Conservation (phyloP, 148 eudicot genomes). For the Drosera capensis region DNA sequence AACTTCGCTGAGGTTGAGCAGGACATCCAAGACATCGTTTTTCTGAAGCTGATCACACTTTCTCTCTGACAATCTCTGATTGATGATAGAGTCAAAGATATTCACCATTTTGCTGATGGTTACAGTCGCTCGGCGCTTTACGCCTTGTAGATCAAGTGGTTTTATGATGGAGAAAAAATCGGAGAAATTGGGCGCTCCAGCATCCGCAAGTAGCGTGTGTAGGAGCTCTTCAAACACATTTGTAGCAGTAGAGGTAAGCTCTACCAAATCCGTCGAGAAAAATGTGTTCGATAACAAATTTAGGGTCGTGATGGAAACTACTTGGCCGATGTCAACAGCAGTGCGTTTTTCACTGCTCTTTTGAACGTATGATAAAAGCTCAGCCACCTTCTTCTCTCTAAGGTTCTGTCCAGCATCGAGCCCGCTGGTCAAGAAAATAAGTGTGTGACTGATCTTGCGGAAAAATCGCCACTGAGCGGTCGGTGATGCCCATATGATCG, state of each 20-base stretch:
- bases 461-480: background rate
- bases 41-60: background rate
- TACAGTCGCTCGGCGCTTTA: constrained; percentile 1
- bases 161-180: constrained; percentile 14
- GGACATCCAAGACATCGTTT: constrained; percentile 8
- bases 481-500: background rate
- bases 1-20: constrained; percentile 3
- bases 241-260: background rate
- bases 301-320: constrained; percentile 5
- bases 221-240: constrained; percentile 7
- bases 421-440: background rate
- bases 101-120: background rate
- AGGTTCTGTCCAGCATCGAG: background rate
- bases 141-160: constrained; percentile 11
- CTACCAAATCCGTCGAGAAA: constrained; percentile 12
- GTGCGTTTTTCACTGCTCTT: background rate
- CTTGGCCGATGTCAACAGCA: background rate
- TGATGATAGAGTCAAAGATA: constrained; percentile 1
- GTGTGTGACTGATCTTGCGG: background rate
- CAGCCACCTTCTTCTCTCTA: background rate
- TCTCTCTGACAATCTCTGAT: background rate
- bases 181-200: constrained; percentile 11
- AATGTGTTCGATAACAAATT: constrained; percentile 14
- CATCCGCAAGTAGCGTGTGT: constrained; percentile 7
- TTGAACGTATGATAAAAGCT: background rate